Conservation (phyloP, 192 early-diverging fungal genomes). For the Coemansia asiatica region DNA sequence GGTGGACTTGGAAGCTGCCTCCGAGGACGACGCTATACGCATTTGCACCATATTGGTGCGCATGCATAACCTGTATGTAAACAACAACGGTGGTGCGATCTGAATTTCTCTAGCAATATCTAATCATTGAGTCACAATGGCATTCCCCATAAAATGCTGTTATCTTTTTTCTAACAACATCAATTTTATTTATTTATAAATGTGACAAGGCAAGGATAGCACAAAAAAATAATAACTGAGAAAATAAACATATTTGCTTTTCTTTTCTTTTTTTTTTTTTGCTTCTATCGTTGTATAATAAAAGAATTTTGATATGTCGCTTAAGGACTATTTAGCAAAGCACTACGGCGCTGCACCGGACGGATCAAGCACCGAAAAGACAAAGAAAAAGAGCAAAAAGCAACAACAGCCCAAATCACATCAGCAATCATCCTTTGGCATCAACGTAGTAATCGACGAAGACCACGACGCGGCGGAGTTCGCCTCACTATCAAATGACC, state of each 20-base stretch:
- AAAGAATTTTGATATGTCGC: slow-evolving; percentile 12
- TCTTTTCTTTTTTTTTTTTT: too few relatives aligned
- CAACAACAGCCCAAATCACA: background rate
- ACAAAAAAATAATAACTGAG: too few relatives aligned
- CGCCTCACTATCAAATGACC: too few relatives aligned
- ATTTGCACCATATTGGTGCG: slow-evolving; percentile 49
- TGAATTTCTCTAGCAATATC: background rate
- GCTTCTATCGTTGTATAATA: too few relatives aligned
- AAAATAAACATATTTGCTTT: too few relatives aligned
- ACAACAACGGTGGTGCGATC: slow-evolving; percentile 3
- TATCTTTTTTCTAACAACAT: too few relatives aligned
- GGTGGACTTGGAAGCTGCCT: slow-evolving; percentile 76
- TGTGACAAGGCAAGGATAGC: too few relatives aligned
- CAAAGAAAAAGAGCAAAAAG: slow-evolving; percentile 12
- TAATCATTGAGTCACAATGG: too few relatives aligned
- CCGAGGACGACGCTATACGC: slow-evolving; percentile 54
- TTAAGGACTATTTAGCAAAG: slow-evolving; percentile 48
- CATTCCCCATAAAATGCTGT: too few relatives aligned
- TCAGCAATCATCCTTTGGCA: slow-evolving; percentile 1
- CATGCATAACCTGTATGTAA: slow-evolving; percentile 21
- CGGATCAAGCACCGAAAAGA: slow-evolving; percentile 16
- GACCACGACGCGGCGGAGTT: slow-evolving; percentile 16
- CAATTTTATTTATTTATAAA: too few relatives aligned
- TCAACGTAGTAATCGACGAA: slow-evolving; percentile 26
- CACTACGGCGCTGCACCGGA: slow-evolving; percentile 37